Base-by-base conservation (phyloP, 23 red algal genomes). In the Gracilaria caudata region DNA sequence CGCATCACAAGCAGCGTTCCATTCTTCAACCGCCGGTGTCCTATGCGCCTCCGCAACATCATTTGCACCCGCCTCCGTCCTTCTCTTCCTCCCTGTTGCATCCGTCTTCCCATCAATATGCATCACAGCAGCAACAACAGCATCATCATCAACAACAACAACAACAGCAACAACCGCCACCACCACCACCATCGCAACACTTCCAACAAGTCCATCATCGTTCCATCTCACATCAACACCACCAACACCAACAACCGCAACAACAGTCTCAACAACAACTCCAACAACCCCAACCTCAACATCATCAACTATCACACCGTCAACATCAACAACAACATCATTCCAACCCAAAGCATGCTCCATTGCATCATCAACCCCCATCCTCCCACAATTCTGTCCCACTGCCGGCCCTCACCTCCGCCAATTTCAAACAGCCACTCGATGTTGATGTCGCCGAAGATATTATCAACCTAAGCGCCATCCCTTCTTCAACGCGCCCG, bases 371-470 rank as follows among this genome's bases (percentile, higher is more conserved):
- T 25, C 40, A 11, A n/a, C 32, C 51, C 35, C n/a, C 51, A 8
- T 16, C 54, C 44, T 58, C 77, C 61, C 77, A 86, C 32, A 86
- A 72, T 30, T 58, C 82, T 35, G 59, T 76, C 38, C 37, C 56
- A 13, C 23, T 86, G 17, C 68, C 82, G 14, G 46, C 64, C 25
- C 68, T 74, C 2, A 33, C 82, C 1, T 64, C 65, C 30, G 46
- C 82, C 64, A 60, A 73, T 76, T 86, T 75, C 47, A 73, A 76
- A 30, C 43, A 70, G 12, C 26, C 82, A 2, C 13, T 68, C 19
- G 82, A 86, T 46, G 82, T 86, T 19, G 82, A 86, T 73, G 82
- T 73, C 58, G 82, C 82, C 26, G 82, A 86, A 20, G 82, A 86
- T 64, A 70, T 86, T 33, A 86, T 86, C 16, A 74, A 34, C 44